Percentiles rank a stretch among this genome's conserved stretches.
Evolutionary conservation across 2,329 filamentous ascomycete species (phyloP).

Genomic region (Aquanectria penicillioides): DNA sequence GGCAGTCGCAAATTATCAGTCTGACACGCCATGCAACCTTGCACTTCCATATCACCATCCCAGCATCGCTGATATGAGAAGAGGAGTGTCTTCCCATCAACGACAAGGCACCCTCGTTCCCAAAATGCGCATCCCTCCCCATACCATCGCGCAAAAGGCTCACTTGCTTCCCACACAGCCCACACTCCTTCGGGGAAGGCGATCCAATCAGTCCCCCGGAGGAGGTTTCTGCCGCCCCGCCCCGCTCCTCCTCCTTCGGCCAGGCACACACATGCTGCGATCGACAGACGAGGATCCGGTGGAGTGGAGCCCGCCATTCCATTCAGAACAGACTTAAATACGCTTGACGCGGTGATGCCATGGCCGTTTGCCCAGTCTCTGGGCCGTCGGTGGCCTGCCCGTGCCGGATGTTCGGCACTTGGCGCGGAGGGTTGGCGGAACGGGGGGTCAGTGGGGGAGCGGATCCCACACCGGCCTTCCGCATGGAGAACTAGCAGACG

Average conservation of each 20-base stretch:
- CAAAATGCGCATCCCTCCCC: not conserved
- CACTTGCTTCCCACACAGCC: conserved; percentile 19
- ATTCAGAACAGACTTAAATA: not conserved
- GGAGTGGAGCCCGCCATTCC: conserved; percentile 4
- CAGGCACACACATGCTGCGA: conserved; percentile 18
- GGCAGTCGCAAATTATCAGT: not conserved
- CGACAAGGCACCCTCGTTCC: conserved; percentile 13
- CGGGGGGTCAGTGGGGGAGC: conserved; percentile 28
- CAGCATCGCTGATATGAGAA: not conserved
- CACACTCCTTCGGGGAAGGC: conserved; percentile 25
- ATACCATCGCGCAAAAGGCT: conserved; percentile 21
- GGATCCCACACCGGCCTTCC: conserved; percentile 31
- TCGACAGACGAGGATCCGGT: conserved; percentile 29
- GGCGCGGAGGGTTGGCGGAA: conserved; percentile 31
- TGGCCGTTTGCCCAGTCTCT: conserved; percentile 26
- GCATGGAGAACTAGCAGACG: conserved; percentile 19
- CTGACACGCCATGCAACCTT: conserved; percentile 2
- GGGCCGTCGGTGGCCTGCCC: conserved; percentile 34
- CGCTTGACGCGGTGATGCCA: conserved; percentile 29
- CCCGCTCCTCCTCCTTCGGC: conserved; percentile 17
- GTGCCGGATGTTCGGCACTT: conserved; percentile 41
- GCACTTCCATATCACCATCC: conserved; percentile 10
- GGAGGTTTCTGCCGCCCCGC: conserved; percentile 2
- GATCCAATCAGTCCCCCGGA: conserved; percentile 28
- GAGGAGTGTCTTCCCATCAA: not conserved